phyloP scores from a whole-genome alignment of 495 filamentous ascomycete species.

The Penicillium silybi region DNA sequence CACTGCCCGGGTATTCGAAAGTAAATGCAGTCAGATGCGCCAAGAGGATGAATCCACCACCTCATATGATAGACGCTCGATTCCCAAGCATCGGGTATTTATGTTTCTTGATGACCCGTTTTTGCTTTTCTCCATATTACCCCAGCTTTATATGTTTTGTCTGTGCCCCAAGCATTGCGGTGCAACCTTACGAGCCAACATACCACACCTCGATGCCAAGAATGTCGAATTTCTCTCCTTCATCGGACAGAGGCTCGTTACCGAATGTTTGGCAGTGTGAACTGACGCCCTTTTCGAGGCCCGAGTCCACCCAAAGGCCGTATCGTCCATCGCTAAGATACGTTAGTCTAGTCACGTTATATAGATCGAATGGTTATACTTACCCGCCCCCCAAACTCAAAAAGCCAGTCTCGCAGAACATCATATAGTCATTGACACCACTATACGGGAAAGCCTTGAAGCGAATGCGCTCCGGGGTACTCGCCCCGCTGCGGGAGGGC shows the following conservation, averaged over 20 bases:
- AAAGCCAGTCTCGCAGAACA: slow-evolving; percentile 84
- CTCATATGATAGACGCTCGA: not conserved
- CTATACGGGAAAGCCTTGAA: slow-evolving; percentile 98
- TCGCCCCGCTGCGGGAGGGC: slow-evolving; percentile 32
- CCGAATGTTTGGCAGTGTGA: slow-evolving; percentile 83
- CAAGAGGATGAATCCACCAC: not conserved
- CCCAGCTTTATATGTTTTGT: not conserved
- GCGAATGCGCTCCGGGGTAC: slow-evolving; percentile 63
- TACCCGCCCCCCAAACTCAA: slow-evolving; percentile 80
- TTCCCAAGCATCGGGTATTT: not conserved
- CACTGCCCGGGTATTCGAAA: slow-evolving; percentile 17
- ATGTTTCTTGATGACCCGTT: not conserved
- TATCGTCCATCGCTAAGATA: slow-evolving; percentile 72
- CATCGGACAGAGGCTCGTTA: slow-evolving; percentile 92
- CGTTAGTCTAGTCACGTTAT: slow-evolving; percentile 4
- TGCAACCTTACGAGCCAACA: slow-evolving; percentile 45
- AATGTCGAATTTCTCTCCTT: slow-evolving; percentile 89
- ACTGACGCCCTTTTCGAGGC: slow-evolving; percentile 82
- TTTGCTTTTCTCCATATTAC: not conserved
- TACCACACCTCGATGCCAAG: slow-evolving; percentile 92
- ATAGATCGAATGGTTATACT: slow-evolving; percentile 16
- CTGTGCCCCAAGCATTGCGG: not conserved
- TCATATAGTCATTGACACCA: slow-evolving; percentile 94
- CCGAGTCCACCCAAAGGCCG: slow-evolving; percentile 88
- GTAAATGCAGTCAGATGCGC: slow-evolving; percentile 9